Evolutionary conservation across 78 protist genomes (phyloP), one percentile per base, ranked within the genome.

Genomic region (Polysphondylium violaceum): DNA sequence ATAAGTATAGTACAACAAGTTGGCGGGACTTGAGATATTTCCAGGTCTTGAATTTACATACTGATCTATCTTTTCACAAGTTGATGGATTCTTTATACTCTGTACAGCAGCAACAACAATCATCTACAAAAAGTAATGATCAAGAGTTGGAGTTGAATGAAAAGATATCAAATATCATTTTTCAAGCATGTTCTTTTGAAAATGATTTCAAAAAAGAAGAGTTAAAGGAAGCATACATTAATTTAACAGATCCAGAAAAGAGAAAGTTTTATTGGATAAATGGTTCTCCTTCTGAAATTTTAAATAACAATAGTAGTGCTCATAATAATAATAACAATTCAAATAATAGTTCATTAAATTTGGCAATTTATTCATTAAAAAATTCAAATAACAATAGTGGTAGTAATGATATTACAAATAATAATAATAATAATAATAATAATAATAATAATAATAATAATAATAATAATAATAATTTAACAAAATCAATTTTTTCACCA

Each of bases 251-350:
- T 29, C 47, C 67, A 4, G 8, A n/a, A 3, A 83, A 83, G 31
- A 73, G 90, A 41, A 40, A 73, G 9, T 69, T 35, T n/a, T 72
- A 67, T 43, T 71, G 77, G 77, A 69, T 83, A 11, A 55, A 56
- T 29, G 61, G 81, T 41, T 33, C 36, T 69, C 44, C 16, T 31
- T 21, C 19, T 53, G 64, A 29, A 6, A n/a, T n/a, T n/a, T n/a
- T n/a, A n/a, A n/a, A n/a, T n/a, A n/a, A n/a, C n/a, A n/a, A n/a
- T n/a, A n/a, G n/a, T n/a, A n/a, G n/a, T n/a, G n/a, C n/a, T n/a
- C n/a, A n/a, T n/a, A 38, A 72, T 33, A 40, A 69, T 44, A 23
- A 44, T 44, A 40, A 40, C 44, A 68, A 44, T 43, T 33, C 14
- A 8, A 47, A 47, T 19, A 38, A 23, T 40, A 65, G 4, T 38